A percentile compares a stretch with the other conserved stretches of the same genome.
Conservation (phyloP, 2,329 filamentous ascomycete genomes). For the Botrytis pseudocinerea region DNA sequence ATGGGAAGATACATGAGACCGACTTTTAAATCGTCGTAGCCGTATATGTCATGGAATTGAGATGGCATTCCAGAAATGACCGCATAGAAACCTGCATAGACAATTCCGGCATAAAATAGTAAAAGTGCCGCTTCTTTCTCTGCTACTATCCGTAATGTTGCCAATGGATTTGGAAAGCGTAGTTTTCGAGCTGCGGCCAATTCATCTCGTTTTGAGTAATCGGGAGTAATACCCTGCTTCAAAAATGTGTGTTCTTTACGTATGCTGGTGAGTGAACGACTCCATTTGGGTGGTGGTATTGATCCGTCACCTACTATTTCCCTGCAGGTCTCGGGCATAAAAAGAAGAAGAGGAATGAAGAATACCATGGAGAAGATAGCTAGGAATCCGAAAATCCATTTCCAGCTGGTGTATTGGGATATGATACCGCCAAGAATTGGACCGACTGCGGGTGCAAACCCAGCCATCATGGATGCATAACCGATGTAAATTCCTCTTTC, state of each 20-base stretch:
- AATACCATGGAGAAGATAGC: slow-evolving; percentile 29
- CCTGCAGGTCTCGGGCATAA: slow-evolving; percentile 55
- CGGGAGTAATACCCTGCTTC: slow-evolving; percentile 25
- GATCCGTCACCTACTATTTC: slow-evolving; percentile 56
- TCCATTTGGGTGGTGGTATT: slow-evolving; percentile 55
- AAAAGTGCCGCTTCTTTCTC: slow-evolving; percentile 47
- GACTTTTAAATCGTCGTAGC: slow-evolving; percentile 30
- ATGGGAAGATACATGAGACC: slow-evolving; percentile 42
- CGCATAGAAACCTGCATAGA: slow-evolving; percentile 56
- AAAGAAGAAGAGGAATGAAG: slow-evolving; percentile 33
- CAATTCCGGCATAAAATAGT: slow-evolving; percentile 47
- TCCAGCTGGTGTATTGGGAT: slow-evolving; percentile 32
- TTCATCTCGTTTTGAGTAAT: slow-evolving; percentile 30
- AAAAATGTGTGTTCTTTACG: slow-evolving; percentile 27
- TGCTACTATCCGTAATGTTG: slow-evolving; percentile 45
- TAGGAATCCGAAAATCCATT: slow-evolving; percentile 54
- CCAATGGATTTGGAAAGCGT: slow-evolving; percentile 45
- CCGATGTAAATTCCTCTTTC: slow-evolving; percentile 68
- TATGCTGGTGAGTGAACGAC: slow-evolving; percentile 50
- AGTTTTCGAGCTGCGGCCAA: slow-evolving; percentile 33
- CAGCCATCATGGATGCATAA: slow-evolving; percentile 56
- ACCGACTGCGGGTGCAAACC: slow-evolving; percentile 45
- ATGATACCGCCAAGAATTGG: slow-evolving; percentile 36
- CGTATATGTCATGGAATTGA: slow-evolving; percentile 38
- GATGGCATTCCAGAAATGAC: slow-evolving; percentile 51